Evolutionary conservation across 1,284 basidiomycete genomes (phyloP).

Genomic region (Trametes versicolor): DNA sequence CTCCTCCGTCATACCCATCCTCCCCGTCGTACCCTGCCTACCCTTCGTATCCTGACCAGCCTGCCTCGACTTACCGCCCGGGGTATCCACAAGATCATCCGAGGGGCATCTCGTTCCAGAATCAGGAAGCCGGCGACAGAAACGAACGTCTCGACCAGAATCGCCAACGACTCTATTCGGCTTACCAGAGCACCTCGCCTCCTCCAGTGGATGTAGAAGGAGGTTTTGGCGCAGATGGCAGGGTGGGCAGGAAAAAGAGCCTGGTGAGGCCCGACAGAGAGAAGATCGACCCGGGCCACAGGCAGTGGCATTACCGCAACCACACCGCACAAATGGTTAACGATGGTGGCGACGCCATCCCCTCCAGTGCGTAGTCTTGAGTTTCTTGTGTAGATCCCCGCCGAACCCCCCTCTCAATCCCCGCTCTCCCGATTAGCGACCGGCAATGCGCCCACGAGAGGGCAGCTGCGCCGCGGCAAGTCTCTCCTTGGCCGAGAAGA

Average conservation of each 20-base stretch:
- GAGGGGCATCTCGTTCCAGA: slow-evolving; percentile 72
- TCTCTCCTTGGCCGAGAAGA: slow-evolving; percentile 90
- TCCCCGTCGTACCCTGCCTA: slow-evolving; percentile 45
- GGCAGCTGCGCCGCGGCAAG: slow-evolving; percentile 80
- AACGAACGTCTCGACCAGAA: slow-evolving; percentile 60
- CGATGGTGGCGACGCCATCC: slow-evolving; percentile 77
- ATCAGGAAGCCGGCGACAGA: slow-evolving; percentile 73
- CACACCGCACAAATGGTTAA: slow-evolving; percentile 87
- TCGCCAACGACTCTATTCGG: slow-evolving; percentile 57
- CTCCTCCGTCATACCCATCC: slow-evolving; percentile 39
- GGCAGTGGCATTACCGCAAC: slow-evolving; percentile 95
- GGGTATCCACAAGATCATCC: slow-evolving; percentile 36
- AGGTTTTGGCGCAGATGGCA: slow-evolving; percentile 50
- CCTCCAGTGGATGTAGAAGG: slow-evolving; percentile 59
- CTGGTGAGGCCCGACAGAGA: slow-evolving; percentile 95
- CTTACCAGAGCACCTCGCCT: slow-evolving; percentile 60
- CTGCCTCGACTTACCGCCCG: slow-evolving; percentile 38
- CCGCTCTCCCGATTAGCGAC: slow-evolving; percentile 62
- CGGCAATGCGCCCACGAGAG: slow-evolving; percentile 80
- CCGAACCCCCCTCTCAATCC: slow-evolving; percentile 14
- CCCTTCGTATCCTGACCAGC: slow-evolving; percentile 45
- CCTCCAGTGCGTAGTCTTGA: slow-evolving; percentile 71
- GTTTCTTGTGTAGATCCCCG: slow-evolving; percentile 17
- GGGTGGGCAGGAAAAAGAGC: slow-evolving; percentile 87
- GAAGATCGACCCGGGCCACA: slow-evolving; percentile 95